Evolutionary conservation across 768 basidiomycete genomes (phyloP), one percentile per base, ranked within the genome.

Genomic region (Baorangia bicolor): DNA sequence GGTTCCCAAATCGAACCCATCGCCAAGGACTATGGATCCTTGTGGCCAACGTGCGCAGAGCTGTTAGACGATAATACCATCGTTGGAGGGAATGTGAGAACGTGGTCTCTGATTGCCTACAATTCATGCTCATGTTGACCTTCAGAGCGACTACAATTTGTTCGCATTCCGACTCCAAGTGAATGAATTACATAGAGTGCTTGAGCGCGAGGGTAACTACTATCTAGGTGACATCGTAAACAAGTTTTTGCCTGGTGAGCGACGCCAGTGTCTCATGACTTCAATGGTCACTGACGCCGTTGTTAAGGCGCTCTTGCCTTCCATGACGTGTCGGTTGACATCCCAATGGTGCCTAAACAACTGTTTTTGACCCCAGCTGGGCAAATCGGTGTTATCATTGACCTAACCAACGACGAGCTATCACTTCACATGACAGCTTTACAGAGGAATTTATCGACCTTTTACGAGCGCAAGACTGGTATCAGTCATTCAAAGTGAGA

Each of bases 341-440:
- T 72, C 6, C 60, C 72, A 0, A 73, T 89, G 37, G 64, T 73
- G 27, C 79, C 90, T 0, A 82, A 82, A 46, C 83, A 88, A 25
- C 56, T 94, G 28, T 92, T 88, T 69, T 85, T 89, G 72, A 88
- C 93, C 2, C 78, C 87, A 1, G 82, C 86, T 3, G 94, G 94
- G 6, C 81, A 86, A 30, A 88, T 97, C 51, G 89, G 92, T 13
- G 75, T 88, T 13, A 71, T 96, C 23, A 69, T 83, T 11, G 82
- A 91, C 45, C 74, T 92, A 20, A 70, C 74, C 20, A 77, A 84
- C 51, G 68, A 80, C 30, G 65, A 84, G 10, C 30, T 69, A 20
- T 77, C 85, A 1, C 67, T 86, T 11, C 74, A 85, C 43, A 72
- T 96, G 64, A 84, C 87, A 1, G 81, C 77, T 31, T 73, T 96